Conservation (phyloP, 768 basidiomycete species). For the Tulasnella sp. region DNA sequence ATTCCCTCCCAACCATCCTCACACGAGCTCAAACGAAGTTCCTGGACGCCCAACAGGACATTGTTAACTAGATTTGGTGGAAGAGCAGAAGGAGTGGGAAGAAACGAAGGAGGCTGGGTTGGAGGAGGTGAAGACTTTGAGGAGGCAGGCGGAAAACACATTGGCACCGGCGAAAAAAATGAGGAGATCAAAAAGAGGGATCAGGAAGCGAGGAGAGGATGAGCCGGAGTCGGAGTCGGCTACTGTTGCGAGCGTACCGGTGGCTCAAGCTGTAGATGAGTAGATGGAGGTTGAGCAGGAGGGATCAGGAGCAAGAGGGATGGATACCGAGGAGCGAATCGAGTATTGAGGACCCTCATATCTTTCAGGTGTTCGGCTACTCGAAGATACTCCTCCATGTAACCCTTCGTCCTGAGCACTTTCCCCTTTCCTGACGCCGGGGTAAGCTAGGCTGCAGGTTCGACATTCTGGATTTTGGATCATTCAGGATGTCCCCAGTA, state of each 20-base stretch:
- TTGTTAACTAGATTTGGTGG: neutral
- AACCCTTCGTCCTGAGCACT: too few relatives aligned
- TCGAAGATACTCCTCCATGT: too few relatives aligned
- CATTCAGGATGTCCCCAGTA: too few relatives aligned
- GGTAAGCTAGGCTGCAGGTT: too few relatives aligned
- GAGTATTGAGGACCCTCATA: conserved; percentile 23
- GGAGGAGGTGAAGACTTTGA: conserved; percentile 30
- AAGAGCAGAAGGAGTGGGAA: conserved; percentile 35
- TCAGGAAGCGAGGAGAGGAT: neutral
- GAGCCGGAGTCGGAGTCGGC: neutral
- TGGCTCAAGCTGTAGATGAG: neutral
- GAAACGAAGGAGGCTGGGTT: conserved; percentile 31
- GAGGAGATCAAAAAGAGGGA: neutral
- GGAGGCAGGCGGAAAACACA: conserved; percentile 23
- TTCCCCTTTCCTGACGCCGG: too few relatives aligned
- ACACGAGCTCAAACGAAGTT: conserved; percentile 35
- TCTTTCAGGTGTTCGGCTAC: neutral
- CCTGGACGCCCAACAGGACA: conserved; percentile 22
- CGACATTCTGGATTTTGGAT: too few relatives aligned
- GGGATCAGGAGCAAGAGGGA: neutral
- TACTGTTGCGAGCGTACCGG: neutral
- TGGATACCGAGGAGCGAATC: conserved; percentile 30
- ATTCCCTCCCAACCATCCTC: conserved; percentile 35
- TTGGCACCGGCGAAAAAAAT: neutral
- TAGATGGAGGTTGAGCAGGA: conserved; percentile 23